Conservation (phyloP, 139 green algal species). For the Coelastrella sp. region DNA sequence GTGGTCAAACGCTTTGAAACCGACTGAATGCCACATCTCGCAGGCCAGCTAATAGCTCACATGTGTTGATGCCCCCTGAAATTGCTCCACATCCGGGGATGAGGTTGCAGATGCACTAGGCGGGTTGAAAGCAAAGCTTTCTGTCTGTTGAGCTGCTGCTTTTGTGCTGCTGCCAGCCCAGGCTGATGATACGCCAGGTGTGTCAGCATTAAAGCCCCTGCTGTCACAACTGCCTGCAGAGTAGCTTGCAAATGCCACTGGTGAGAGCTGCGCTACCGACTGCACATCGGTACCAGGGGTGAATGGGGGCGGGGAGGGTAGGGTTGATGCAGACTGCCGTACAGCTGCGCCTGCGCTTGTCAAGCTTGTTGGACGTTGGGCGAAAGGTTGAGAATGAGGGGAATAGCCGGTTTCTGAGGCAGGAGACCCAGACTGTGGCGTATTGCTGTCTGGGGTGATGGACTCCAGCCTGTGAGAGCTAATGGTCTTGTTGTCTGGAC, state of each 20-base stretch:
- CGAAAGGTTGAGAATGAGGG: slow-evolving; percentile 11
- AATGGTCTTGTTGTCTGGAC: neutral
- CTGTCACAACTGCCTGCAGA: neutral
- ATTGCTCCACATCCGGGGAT: slow-evolving; percentile 28
- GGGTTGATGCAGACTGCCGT: neutral
- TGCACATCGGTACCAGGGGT: neutral
- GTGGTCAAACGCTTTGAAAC: neutral
- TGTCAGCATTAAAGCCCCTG: neutral
- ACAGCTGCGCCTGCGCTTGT: slow-evolving; percentile 14
- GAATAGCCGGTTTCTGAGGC: slow-evolving; percentile 7
- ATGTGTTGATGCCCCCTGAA: neutral
- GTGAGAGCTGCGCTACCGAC: neutral
- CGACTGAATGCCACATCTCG: neutral
- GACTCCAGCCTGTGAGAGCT: neutral
- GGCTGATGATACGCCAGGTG: slow-evolving; percentile 23
- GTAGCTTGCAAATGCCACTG: slow-evolving; percentile 5
- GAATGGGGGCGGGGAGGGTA: slow-evolving; percentile 34
- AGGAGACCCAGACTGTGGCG: neutral
- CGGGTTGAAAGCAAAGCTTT: slow-evolving; percentile 18
- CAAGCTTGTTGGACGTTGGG: neutral
- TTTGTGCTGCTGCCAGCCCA: slow-evolving; percentile 25
- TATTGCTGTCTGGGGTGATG: neutral
- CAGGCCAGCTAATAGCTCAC: neutral
- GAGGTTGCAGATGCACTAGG: neutral
- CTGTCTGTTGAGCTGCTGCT: neutral